Percentiles rank a stretch among this genome's conserved stretches.
Conservation (phyloP, 2,329 filamentous ascomycete species). For the Claviceps monticola region DNA sequence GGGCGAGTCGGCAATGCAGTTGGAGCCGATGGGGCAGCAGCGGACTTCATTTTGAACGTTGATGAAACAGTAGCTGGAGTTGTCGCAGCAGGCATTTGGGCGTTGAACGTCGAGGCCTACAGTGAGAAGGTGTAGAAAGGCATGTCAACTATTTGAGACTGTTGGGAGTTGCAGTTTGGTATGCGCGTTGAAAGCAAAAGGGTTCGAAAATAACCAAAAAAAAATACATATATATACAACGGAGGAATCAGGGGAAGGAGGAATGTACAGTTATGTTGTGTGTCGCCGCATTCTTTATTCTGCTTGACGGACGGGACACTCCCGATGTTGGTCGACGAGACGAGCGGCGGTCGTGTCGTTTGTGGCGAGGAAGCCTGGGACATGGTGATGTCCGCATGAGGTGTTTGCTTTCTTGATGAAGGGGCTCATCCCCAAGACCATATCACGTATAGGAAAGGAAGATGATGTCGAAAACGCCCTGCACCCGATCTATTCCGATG, state of each 20-base stretch:
- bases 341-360: neutral
- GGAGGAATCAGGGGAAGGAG: neutral
- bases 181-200: no score
- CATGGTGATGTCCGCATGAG: neutral
- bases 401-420: neutral
- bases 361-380: neutral
- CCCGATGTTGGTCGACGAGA: neutral
- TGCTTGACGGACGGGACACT: constrained; percentile 13
- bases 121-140: neutral
- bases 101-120: constrained; percentile 29
- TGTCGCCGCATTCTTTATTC: constrained; percentile 13
- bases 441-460: neutral
- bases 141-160: neutral
- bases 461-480: neutral
- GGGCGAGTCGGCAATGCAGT: constrained; percentile 24
- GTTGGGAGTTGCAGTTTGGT: neutral
- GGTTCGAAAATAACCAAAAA: no score
- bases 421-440: neutral
- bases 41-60: constrained; percentile 16
- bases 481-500: no score
- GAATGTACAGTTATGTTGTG: constrained; percentile 17
- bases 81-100: constrained; percentile 26
- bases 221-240: neutral
- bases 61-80: constrained; percentile 32
- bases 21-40: constrained; percentile 30